Evolutionary conservation across 768 basidiomycete species (phyloP).

Genomic region (Phylloporus sp.): DNA sequence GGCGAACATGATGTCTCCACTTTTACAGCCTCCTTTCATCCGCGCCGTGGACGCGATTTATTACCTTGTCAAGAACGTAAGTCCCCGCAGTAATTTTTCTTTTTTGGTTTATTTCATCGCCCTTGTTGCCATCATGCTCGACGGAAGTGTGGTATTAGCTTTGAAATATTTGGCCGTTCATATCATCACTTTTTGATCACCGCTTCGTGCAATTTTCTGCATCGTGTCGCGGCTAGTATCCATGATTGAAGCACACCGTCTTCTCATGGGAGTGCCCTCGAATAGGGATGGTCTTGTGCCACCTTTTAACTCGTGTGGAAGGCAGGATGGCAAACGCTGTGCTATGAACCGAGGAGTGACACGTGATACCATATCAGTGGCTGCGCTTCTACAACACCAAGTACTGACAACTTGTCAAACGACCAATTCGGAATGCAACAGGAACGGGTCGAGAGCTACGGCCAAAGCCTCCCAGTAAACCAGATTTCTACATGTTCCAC

Average conservation of each 20-base stretch:
- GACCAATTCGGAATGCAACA: conserved; percentile 14
- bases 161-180: not conserved
- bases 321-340: not conserved
- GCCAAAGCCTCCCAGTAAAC: conserved; percentile 52
- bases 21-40: conserved; percentile 17
- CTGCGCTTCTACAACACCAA: not conserved
- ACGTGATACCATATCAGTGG: not conserved
- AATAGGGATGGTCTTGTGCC: not conserved
- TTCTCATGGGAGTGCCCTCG: not conserved
- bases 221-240: not conserved
- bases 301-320: not conserved
- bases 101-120: conserved; percentile 12
- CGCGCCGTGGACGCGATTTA: conserved; percentile 14
- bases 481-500: not conserved
- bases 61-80: conserved; percentile 23
- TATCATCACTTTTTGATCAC: conserved; percentile 12
- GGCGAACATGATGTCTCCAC: conserved; percentile 13
- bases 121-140: not conserved
- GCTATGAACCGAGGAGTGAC: too few species aligned
- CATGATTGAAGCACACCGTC: not conserved
- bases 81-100: conserved; percentile 11
- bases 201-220: not conserved
- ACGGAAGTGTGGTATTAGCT: not conserved
- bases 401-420: not conserved
- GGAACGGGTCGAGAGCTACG: conserved; percentile 37